Evolutionary conservation across 768 basidiomycete genomes (phyloP), one percentile per base, ranked within the genome.

Genomic region (Dioszegia aurantiaca): DNA sequence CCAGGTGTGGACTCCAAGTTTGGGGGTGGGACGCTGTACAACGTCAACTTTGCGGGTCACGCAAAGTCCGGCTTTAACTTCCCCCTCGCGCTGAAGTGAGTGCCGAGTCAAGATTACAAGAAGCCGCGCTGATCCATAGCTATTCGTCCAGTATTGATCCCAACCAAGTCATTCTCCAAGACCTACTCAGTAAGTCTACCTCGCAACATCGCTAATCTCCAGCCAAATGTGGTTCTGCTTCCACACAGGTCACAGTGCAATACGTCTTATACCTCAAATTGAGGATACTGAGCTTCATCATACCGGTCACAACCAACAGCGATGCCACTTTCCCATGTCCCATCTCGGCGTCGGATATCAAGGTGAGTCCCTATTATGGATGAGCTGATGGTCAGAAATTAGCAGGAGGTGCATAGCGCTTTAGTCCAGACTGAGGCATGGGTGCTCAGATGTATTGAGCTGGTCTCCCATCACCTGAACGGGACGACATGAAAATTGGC

Each of bases 271-370:
- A 67, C n/a, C 61, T 77, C 19, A 67, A 70, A 47, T 62, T 77
- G 21, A 63, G 69, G 60, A 63, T 75, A 24, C 58, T 73, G 16
- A 70, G 72, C 21, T 43, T 77, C 9, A 64, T 62, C 0, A 59
- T 77, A 17, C 56, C 56, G 19, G 73, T 73, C 1, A 72, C 67
- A 1, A 64, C 72, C 49, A 73, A 64, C 28, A 69, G 62, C 41
- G 72, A 70, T 27, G 75, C 75, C 3, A 73, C 64, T 30, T 73
- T 77, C 40, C 61, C 65, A 36, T 77, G 75, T 41, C 75, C 75
- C 4, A 71, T 75, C 54, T 63, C 66, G 2, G 58, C 63, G 10
- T 51, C 33, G 4, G 70, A 74, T 37, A 68, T 74, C 24, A 45
- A 62, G 55, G 71, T 73, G 61, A 63, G 68, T 66, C 3, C 16